Evolutionary conservation across 106 monocot genomes (phyloP), one percentile per base, ranked within the genome.

Genomic region (Gastrodia elata): DNA sequence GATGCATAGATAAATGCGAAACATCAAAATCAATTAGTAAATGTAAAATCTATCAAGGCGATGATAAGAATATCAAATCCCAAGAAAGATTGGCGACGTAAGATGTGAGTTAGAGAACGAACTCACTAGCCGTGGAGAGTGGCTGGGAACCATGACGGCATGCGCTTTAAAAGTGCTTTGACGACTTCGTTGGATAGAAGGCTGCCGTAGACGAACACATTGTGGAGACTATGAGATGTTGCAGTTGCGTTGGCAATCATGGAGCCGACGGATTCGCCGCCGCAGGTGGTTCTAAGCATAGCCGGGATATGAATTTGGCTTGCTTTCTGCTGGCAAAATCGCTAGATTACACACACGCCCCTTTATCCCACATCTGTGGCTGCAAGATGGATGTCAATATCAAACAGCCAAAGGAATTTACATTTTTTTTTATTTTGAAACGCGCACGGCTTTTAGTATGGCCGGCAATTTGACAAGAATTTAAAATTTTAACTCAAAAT

Each of bases 161-260:
- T 58, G 57, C 95, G 95, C 42, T 84, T 77, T 68, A 96, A 78
- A 41, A 96, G 87, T 37, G 80, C 78, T 0, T 71, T 46, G 26
- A 96, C 82, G 32, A 96, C 85, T 78, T 92, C 92, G 28, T 95
- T 85, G 8, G 83, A 82, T 61, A 95, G 76, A 33, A 95, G 81
- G 64, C 82, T 95, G 43, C 95, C 95, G 77, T 95, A 95, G 2
- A 95, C 92, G 73, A 95, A 95, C 28, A 95, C 87, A 74, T 68
- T 87, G 83, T 86, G 89, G 71, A 75, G 68, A 33, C 65, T 14
- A 1, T 37, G 49, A 20, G 78, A 24, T 24, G 74, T 30, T 15
- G 41, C 61, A 20, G 25, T 35, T 36, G 32, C 56, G 24, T 26
- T n/a, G 20, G 39, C 40, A 1, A 28, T 34, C 35, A 38, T 56